Evolutionary conservation across 176 grass and related monocot species (phyloP).

Genomic region (Phyllostachys edulis): DNA sequence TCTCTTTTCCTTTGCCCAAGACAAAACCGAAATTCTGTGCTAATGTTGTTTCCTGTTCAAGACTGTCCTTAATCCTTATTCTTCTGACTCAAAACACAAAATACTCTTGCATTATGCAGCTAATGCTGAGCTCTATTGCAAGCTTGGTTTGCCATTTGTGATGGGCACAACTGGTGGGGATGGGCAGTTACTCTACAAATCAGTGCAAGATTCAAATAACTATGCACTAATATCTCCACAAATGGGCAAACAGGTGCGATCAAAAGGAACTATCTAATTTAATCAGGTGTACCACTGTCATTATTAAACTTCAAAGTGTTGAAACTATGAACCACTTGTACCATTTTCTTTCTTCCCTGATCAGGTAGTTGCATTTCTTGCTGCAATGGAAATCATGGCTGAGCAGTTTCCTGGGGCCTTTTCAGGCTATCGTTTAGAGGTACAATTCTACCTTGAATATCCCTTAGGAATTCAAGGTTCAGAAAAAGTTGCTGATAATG

Average conservation of each 20-base stretch:
- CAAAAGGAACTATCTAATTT: constrained; percentile 10
- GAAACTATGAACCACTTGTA: not conserved
- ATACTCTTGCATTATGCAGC: constrained; percentile 40
- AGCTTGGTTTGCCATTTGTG: constrained; percentile 88
- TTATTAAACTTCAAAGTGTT: constrained; percentile 13
- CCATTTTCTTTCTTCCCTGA: constrained; percentile 19
- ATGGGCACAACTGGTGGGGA: constrained; percentile 95
- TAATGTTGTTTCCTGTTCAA: not conserved
- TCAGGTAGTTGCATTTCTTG: constrained; percentile 90
- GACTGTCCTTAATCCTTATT: not conserved
- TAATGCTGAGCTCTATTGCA: constrained; percentile 87
- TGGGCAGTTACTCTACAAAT: constrained; percentile 58
- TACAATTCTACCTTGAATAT: constrained; percentile 36
- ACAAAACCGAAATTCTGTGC: not conserved
- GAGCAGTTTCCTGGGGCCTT: constrained; percentile 76
- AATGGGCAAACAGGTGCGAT: constrained; percentile 76
- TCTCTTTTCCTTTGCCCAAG: not conserved
- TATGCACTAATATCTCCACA: constrained; percentile 95
- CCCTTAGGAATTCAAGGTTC: not conserved
- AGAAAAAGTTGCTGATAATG: not conserved
- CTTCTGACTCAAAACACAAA: constrained; percentile 6
- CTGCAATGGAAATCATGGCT: constrained; percentile 65
- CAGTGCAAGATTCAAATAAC: constrained; percentile 69
- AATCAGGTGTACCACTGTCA: not conserved
- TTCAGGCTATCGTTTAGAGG: constrained; percentile 67